phyloP scores from a whole-genome alignment of 2,329 filamentous ascomycete genomes.

The Niveomyces coronatus region DNA sequence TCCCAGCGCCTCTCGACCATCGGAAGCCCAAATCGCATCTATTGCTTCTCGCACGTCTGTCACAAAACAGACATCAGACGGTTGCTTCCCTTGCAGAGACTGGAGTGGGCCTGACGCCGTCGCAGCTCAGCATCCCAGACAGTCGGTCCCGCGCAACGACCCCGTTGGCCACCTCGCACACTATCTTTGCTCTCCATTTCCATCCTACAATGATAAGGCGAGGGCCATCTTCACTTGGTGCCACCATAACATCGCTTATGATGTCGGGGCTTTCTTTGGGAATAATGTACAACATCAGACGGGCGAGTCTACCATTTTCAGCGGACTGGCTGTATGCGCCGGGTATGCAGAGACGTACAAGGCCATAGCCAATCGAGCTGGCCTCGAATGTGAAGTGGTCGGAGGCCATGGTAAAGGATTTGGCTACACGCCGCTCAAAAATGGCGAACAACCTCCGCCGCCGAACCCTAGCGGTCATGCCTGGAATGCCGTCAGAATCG shows the following conservation, averaged over 20 bases:
- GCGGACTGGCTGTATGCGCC: constrained; percentile 79
- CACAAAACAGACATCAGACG: constrained; percentile 18
- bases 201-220: constrained; percentile 80
- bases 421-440: constrained; percentile 53
- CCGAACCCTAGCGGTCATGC: constrained; percentile 60
- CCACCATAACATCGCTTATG: constrained; percentile 86
- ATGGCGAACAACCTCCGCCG: constrained; percentile 56
- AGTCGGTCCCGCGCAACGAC: constrained; percentile 54
- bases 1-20: constrained; percentile 42
- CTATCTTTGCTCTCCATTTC: constrained; percentile 68
- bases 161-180: constrained; percentile 66
- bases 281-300: constrained; percentile 56
- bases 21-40: constrained; percentile 39
- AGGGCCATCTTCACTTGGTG: constrained; percentile 90
- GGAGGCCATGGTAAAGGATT: constrained; percentile 79
- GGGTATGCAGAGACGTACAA: constrained; percentile 81
- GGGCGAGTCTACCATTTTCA: constrained; percentile 61
- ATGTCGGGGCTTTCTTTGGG: constrained; percentile 68
- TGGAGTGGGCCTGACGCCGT: constrained; percentile 74
- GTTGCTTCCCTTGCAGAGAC: constrained; percentile 78
- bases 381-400: constrained; percentile 66
- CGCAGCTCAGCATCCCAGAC: constrained; percentile 64
- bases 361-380: constrained; percentile 66
- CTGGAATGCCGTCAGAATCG: constrained; percentile 88
- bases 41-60: constrained; percentile 23